Evolutionary conservation across 2,329 filamentous ascomycete genomes (phyloP).

Genomic region (Penicillium vulpinum): DNA sequence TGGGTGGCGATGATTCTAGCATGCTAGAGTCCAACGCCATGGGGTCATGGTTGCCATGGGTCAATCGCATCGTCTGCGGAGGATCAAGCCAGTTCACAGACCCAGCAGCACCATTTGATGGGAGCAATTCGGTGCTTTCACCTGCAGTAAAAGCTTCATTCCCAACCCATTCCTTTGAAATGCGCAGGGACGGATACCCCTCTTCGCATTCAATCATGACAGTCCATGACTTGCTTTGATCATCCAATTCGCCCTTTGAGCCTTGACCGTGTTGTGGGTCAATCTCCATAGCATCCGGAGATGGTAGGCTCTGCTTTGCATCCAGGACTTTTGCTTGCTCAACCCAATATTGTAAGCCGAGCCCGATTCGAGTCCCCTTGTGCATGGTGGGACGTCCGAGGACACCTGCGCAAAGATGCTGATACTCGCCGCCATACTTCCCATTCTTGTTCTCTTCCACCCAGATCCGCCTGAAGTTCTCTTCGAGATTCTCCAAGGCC

Average conservation of each 20-base stretch:
- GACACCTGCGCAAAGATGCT: conserved; percentile 44
- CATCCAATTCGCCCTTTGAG: conserved; percentile 18
- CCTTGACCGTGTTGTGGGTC: conserved; percentile 27
- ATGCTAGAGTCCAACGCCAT: conserved; percentile 43
- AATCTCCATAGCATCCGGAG: conserved; percentile 36
- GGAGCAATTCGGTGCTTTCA: conserved; percentile 26
- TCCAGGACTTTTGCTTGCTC: conserved; percentile 38
- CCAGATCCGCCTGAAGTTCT: conserved; percentile 47
- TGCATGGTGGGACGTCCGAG: conserved; percentile 47
- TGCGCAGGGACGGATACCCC: conserved; percentile 46
- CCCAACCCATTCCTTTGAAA: conserved; percentile 47
- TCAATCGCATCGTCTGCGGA: conserved; percentile 37
- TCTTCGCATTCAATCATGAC: conserved; percentile 47
- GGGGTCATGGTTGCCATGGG: conserved; percentile 34
- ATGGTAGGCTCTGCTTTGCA: conserved; percentile 26
- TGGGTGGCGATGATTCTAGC: conserved; percentile 38
- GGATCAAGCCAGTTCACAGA: conserved; percentile 44
- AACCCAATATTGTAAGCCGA: conserved; percentile 47
- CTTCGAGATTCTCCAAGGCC: conserved; percentile 46
- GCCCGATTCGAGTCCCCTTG: conserved; percentile 39
- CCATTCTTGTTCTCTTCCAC: conserved; percentile 39
- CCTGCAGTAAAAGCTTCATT: conserved; percentile 35
- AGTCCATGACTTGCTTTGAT: conserved; percentile 34
- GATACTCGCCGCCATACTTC: conserved; percentile 33
- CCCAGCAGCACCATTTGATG: conserved; percentile 21